Base-by-base conservation (phyloP, 768 basidiomycete species). In the Lactarius quietus region DNA sequence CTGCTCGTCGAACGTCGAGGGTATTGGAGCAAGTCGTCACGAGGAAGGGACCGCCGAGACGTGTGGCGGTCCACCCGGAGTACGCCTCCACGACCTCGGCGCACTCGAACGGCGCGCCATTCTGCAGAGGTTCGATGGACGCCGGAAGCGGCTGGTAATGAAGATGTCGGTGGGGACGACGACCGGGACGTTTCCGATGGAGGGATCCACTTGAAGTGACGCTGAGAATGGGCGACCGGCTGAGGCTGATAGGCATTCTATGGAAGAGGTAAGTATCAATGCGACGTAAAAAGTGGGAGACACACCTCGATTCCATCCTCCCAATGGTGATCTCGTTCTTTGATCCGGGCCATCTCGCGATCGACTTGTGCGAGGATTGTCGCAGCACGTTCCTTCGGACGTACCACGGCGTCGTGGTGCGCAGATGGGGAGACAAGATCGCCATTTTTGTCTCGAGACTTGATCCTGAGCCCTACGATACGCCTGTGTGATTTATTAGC, bases 301-400 rank as follows among this genome's bases (percentile, higher is more conserved):
- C 83, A 73, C 72, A 93, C 90, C 76, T 97, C 95, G 68, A 92
- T 82, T 59, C 82, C 79, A 72, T 98, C 95, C 70, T 96, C 95
- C 88, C 93, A 96, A 57, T 86, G 83, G 57, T 87, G 83, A 70
- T 95, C 90, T 56, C 81, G 75, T 57, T 94, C 90, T 73, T 87
- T 89, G 74, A 88, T 68, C 41, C 68, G 78, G 29, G 74, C 78
- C 72, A 89, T 75, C 53, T 83, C 80, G n/a, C 79, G 79, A 72
- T 88, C 90, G 73, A 89, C 83, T 72, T 83, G 82, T 54, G 80
- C 81, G 63, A 78, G 82, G 67, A 93, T 88, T 14, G 80, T 76
- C 1, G 79, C 78, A 56, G 82, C 77, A 33, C 92, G 86, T 65
- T 92, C 89, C 73, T 79, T 86, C 0, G 91, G 90, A 3, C 82